These are phyloP conservation scores for Amesomyces nigricolor DNA, from an alignment of 2,329 filamentous ascomycete genomes.

Conservation along the genomic window DNA sequence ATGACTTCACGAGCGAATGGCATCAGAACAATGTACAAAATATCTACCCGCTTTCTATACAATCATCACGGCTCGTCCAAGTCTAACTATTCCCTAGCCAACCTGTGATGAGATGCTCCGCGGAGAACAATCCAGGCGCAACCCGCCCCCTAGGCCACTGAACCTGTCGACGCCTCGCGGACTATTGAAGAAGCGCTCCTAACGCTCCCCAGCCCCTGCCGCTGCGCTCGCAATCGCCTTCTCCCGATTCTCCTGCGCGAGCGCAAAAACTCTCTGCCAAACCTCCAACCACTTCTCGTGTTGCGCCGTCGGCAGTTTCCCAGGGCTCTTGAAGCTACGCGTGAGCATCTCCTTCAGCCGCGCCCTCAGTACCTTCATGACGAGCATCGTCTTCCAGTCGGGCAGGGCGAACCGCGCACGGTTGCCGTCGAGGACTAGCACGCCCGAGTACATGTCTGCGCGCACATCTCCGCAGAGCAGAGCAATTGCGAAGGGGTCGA, in stretches of 20 bases:
- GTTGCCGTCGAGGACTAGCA: constrained; percentile 82
- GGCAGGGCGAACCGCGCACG: constrained; percentile 74
- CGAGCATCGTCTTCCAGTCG: constrained; percentile 87
- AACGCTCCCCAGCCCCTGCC: background rate
- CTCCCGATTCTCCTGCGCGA: constrained; percentile 24
- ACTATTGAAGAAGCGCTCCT: constrained; percentile 1
- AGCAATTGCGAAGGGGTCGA: constrained; percentile 75
- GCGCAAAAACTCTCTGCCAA: constrained; percentile 62
- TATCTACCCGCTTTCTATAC: no score
- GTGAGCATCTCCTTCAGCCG: constrained; percentile 71
- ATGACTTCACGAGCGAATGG: no score
- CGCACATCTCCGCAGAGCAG: constrained; percentile 84
- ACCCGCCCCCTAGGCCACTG: no score
- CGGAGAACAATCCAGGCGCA: no score
- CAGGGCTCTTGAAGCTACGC: constrained; percentile 62
- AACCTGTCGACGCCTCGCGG: no score
- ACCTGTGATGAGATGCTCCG: no score
- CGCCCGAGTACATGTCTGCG: constrained; percentile 83
- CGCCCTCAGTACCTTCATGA: constrained; percentile 72
- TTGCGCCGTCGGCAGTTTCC: constrained; percentile 56
- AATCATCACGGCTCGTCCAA: no score
- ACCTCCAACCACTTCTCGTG: constrained; percentile 69
- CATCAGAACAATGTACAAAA: no score
- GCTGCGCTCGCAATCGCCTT: constrained; percentile 9
- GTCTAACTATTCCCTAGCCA: no score